Base-by-base conservation (phyloP, 106 monocot genomes). In the Dioscorea dumetorum region DNA sequence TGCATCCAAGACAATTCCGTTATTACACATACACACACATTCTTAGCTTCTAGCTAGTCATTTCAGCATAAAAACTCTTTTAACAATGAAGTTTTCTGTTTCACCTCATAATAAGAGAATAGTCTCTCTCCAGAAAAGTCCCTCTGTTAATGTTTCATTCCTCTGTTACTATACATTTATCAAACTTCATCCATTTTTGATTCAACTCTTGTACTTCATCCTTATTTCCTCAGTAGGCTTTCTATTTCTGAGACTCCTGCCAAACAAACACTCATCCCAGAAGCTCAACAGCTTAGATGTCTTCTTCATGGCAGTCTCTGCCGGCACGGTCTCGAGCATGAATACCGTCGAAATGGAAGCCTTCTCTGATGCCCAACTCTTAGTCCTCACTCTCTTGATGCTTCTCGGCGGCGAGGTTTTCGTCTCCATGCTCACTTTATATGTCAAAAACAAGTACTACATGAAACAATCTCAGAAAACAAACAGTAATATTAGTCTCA, bases 241-340 rank as follows among this genome's bases (percentile, higher is more conserved):
- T 72, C 33, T 73, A 19, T 56, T 72, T 52, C 70, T 86, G 22
- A 67, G 59, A 63, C 10, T 24, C 51, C 31, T 90, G 22, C 66
- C 73, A 5, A 22, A 60, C 28, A 66, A 50, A 54, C 13, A 23
- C 22, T 57, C 24, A 10, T 18, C 67, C 4, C 12, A 1, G 0
- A 41, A 17, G 14, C 71, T 75, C 0, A 57, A n/a, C 21, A 56
- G 67, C 69, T 57, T 86, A 4, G 83, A 90, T 61, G 10, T 90
- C 8, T 35, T 81, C 48, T 90, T 90, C 62, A 78, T 49, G 63
- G 72, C 90, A 3, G 70, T 80, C 6, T 90, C 85, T 1, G 85
- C 90, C 18, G 49, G 21, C 48, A 86, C 83, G 8, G 79, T 83
- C 14, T 83, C 90, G 1, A 83, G 90, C 80, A 75, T 90, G 77